Evolutionary conservation across 805 yeast genomes (phyloP).

Genomic region (Candida krabiensis): DNA sequence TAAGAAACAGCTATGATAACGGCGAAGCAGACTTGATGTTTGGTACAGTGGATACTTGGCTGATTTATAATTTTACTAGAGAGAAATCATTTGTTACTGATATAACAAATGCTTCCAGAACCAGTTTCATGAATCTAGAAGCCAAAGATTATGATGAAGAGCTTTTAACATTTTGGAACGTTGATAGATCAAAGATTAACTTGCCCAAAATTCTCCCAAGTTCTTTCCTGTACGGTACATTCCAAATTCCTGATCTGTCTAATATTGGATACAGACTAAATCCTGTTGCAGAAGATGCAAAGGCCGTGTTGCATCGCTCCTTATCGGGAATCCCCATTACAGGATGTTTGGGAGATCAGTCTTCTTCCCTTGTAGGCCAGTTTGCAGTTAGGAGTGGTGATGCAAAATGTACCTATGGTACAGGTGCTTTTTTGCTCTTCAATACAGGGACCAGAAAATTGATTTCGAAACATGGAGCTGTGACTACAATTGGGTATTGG

Average conservation of each 20-base stretch:
- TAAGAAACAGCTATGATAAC: constrained; percentile 64
- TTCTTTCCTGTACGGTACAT: constrained; percentile 74
- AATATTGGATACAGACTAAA: constrained; percentile 12
- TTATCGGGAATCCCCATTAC: constrained; percentile 70
- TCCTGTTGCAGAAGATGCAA: constrained; percentile 38
- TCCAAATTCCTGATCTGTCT: constrained; percentile 56
- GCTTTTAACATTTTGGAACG: constrained; percentile 75
- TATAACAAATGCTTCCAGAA: constrained; percentile 88
- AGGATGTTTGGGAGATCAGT: constrained; percentile 93
- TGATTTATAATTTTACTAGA: constrained; percentile 77
- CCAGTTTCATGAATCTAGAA: constrained; percentile 83
- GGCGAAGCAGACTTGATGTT: constrained; percentile 78
- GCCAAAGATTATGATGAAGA: constrained; percentile 74
- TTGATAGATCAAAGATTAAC: constrained; percentile 62
- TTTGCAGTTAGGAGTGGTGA: constrained; percentile 79
- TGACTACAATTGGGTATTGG: constrained; percentile 91
- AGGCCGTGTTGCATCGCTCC: constrained; percentile 43
- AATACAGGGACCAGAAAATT: constrained; percentile 79
- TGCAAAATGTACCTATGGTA: constrained; percentile 95
- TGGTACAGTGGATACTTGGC: constrained; percentile 95
- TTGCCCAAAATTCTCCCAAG: constrained; percentile 80
- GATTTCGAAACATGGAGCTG: constrained; percentile 74
- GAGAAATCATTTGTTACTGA: constrained; percentile 76
- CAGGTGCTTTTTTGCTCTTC: constrained; percentile 89
- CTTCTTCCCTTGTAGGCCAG: constrained; percentile 92